Conservation (phyloP, 148 eudicot genomes). For the Cornus florida region DNA sequence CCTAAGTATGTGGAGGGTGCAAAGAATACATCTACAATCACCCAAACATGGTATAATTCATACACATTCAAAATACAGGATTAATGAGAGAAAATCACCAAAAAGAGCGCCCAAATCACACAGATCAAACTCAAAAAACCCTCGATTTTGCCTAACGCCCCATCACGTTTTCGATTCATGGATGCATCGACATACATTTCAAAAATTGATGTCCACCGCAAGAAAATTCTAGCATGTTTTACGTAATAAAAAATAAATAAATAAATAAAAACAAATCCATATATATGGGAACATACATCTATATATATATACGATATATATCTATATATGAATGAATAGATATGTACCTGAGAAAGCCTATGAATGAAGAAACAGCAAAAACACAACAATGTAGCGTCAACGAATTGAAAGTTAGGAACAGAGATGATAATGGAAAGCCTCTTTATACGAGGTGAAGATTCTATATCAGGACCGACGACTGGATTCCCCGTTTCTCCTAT, state of each 20-base stretch:
- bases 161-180: too few relatives aligned
- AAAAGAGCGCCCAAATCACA: too few relatives aligned
- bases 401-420: background rate
- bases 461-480: conserved; percentile 1
- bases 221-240: background rate
- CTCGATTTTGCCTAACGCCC: too few relatives aligned
- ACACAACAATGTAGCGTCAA: background rate
- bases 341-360: background rate
- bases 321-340: background rate
- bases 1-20: too few relatives aligned
- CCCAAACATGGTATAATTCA: too few relatives aligned
- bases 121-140: too few relatives aligned
- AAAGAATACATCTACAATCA: too few relatives aligned
- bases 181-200: background rate
- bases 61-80: too few relatives aligned
- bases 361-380: background rate
- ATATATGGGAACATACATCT: too few relatives aligned
- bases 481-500: background rate
- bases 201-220: background rate
- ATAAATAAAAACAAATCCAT: too few relatives aligned
- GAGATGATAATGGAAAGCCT: background rate
- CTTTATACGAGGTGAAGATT: background rate
- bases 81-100: background rate
- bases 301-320: too few relatives aligned
- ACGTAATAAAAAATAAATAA: too few relatives aligned